Percentiles rank a stretch among this genome's conserved stretches.
phyloP scores from a whole-genome alignment of 176 grass and related monocot species.

The Hsuehochloa calcarea region DNA sequence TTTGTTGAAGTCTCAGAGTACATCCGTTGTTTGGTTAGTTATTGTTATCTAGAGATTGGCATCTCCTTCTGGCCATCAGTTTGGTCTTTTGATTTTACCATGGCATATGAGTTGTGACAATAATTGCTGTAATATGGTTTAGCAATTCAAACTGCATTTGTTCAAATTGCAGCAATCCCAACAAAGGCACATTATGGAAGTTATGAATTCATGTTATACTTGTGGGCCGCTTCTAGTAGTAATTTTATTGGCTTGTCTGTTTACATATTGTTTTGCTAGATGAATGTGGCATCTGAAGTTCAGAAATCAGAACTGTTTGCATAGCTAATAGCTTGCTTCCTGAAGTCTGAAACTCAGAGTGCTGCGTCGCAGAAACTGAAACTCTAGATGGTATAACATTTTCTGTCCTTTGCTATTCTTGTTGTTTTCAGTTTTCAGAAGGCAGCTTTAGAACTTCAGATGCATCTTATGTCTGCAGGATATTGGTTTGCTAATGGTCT shows the following conservation, averaged over 20 bases:
- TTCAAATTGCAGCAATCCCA: background rate
- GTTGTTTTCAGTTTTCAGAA: background rate
- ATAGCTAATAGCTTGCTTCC: background rate
- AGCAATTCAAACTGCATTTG: slow-evolving; percentile 9
- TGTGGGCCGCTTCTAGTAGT: background rate
- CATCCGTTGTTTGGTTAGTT: background rate
- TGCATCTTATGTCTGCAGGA: background rate
- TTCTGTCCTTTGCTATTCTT: background rate
- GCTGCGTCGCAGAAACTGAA: background rate
- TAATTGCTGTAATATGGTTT: slow-evolving; percentile 27
- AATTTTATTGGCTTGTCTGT: background rate
- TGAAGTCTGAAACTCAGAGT: background rate
- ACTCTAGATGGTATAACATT: background rate
- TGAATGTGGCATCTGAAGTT: background rate
- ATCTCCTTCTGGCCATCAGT: slow-evolving; percentile 3
- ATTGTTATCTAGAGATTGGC: background rate
- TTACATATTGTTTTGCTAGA: background rate
- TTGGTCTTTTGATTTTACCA: background rate
- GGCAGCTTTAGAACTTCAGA: background rate
- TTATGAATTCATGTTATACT: background rate
- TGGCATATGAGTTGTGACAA: slow-evolving; percentile 17
- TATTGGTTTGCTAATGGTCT: background rate
- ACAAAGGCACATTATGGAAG: background rate
- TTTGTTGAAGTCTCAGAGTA: background rate
- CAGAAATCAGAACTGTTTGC: background rate